These are phyloP conservation scores for Ceratobasidium theobromae DNA, from an alignment of 1,284 basidiomycete species.

Conservation along the genomic window DNA sequence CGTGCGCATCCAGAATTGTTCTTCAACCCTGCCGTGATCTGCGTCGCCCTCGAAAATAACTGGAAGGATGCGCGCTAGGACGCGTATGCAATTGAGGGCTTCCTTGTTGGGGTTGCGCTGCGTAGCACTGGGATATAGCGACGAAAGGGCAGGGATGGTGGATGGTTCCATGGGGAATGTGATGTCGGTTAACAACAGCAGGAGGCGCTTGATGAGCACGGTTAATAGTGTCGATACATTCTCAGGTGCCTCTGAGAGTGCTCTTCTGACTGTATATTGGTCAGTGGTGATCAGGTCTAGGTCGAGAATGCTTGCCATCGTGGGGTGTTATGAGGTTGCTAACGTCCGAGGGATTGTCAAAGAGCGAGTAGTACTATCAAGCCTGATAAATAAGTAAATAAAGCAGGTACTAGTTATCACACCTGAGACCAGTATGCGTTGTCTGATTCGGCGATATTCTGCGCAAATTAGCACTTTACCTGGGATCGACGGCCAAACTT, in stretches of 20 bases:
- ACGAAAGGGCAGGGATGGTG: constrained; percentile 51
- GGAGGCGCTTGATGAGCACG: constrained; percentile 72
- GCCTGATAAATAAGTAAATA: not conserved
- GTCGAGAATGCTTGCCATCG: constrained; percentile 63
- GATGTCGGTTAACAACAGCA: constrained; percentile 77
- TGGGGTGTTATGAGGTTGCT: constrained; percentile 83
- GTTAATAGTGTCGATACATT: constrained; percentile 82
- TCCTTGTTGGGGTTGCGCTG: constrained; percentile 76
- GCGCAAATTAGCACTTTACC: constrained; percentile 33
- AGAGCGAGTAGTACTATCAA: constrained; percentile 73
- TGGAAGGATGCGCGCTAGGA: constrained; percentile 84
- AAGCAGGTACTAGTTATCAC: constrained; percentile 41
- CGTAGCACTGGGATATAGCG: constrained; percentile 54
- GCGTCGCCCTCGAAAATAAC: constrained; percentile 82
- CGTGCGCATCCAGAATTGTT: constrained; percentile 70
- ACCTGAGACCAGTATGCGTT: constrained; percentile 80
- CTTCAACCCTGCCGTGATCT: constrained; percentile 65
- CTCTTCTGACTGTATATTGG: constrained; percentile 64
- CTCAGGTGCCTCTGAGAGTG: constrained; percentile 76
- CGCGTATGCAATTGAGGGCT: constrained; percentile 82
- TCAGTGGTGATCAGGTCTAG: constrained; percentile 1
- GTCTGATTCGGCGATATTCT: constrained; percentile 75
- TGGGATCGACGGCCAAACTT: constrained; percentile 42
- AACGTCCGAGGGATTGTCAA: constrained; percentile 85
- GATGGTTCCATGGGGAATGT: constrained; percentile 68